phyloP scores from a whole-genome alignment of 345 rosid genomes.

The Acer negundo region DNA sequence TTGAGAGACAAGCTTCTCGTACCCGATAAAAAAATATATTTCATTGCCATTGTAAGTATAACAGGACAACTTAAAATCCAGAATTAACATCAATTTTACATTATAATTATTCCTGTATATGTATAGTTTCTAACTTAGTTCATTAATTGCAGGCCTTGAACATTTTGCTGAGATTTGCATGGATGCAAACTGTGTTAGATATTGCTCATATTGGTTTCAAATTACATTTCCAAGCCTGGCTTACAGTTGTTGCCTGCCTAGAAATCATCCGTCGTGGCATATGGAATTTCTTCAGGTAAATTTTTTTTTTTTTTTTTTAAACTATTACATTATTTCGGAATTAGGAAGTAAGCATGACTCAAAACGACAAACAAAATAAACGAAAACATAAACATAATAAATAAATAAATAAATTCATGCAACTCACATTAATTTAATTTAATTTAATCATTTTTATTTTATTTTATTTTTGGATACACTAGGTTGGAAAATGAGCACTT shows the following conservation, averaged over 20 bases:
- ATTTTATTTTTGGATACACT: not conserved
- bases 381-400: too few relatives aligned
- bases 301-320: too few relatives aligned
- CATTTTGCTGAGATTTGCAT: constrained; percentile 56
- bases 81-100: not conserved
- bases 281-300: constrained; percentile 74
- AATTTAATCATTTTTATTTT: not conserved
- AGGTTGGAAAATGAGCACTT: constrained; percentile 79
- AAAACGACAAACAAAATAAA: too few relatives aligned
- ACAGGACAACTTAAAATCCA: not conserved
- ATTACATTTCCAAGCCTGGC: constrained; percentile 41
- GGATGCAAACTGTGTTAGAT: constrained; percentile 43
- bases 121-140: not conserved
- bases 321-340: too few relatives aligned
- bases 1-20: constrained; percentile 72
- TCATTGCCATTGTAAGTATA: constrained; percentile 52
- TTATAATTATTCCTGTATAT: not conserved
- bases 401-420: too few relatives aligned
- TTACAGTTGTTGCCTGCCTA: constrained; percentile 57
- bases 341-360: too few relatives aligned
- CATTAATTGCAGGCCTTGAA: constrained; percentile 42
- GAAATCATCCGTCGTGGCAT: constrained; percentile 76
- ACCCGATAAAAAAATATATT: constrained; percentile 49
- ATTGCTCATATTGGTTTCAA: constrained; percentile 29
- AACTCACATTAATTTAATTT: not conserved